phyloP scores from a whole-genome alignment of 305 asterid genomes.

The Galium porrigens region DNA sequence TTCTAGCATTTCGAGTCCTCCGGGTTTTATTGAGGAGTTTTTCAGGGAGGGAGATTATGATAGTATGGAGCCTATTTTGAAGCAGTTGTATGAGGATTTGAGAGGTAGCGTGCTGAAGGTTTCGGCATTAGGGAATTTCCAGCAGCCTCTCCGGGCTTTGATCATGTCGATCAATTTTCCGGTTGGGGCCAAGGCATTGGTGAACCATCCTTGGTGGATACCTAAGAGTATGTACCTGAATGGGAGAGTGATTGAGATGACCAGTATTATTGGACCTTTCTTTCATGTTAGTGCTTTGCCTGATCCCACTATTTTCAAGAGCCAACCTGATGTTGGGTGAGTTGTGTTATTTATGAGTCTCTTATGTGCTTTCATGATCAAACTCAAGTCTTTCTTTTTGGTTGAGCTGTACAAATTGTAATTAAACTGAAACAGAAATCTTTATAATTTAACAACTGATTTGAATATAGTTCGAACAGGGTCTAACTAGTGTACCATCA shows the following conservation, averaged over 20 bases:
- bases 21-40: constrained; percentile 64
- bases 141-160: constrained; percentile 79
- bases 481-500: too few relatives aligned
- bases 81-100: constrained; percentile 79
- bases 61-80: constrained; percentile 58
- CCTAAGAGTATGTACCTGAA: constrained; percentile 62
- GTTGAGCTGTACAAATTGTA: background rate
- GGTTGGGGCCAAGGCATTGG: constrained; percentile 73
- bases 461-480: background rate
- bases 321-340: constrained; percentile 88
- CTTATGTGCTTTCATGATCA: background rate
- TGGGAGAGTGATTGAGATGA: constrained; percentile 92
- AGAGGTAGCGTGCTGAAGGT: constrained; percentile 78
- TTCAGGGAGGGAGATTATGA: constrained; percentile 74
- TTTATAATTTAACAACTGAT: too few relatives aligned
- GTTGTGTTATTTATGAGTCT: constrained; percentile 9
- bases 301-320: constrained; percentile 66
- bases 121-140: constrained; percentile 84
- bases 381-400: background rate
- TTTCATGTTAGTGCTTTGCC: constrained; percentile 93
- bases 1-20: constrained; percentile 11
- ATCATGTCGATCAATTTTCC: constrained; percentile 53
- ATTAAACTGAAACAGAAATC: background rate
- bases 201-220: constrained; percentile 91
- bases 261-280: constrained; percentile 87